phyloP scores from a whole-genome alignment of 208 protist genomes.

The Crithidia fasciculata region DNA sequence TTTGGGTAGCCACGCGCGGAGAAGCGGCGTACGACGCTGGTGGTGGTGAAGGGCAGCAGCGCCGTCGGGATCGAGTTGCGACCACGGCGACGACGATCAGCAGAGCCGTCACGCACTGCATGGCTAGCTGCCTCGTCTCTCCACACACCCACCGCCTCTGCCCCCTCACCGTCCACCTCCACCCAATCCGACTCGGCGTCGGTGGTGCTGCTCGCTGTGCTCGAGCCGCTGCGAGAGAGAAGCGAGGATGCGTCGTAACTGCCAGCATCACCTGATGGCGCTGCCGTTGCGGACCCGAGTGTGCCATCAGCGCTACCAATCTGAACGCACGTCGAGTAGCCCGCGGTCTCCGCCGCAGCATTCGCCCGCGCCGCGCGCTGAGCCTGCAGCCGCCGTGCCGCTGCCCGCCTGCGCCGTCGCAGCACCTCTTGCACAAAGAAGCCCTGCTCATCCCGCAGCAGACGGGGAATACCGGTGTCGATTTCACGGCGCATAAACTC shows the following conservation, averaged over 20 bases:
- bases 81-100: not conserved
- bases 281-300: not conserved
- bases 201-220: not conserved
- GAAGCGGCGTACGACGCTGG: constrained; percentile 46
- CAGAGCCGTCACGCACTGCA: not conserved
- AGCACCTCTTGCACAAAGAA: constrained; percentile 16
- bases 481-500: constrained; percentile 51
- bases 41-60: constrained; percentile 25
- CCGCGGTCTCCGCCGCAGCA: not conserved
- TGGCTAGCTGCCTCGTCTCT: not conserved
- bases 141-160: not conserved
- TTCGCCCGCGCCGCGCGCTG: constrained; percentile 1
- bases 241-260: not conserved
- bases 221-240: not conserved
- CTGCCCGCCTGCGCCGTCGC: constrained; percentile 24
- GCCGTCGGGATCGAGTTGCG: not conserved
- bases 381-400: constrained; percentile 4
- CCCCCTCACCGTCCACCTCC: not conserved
- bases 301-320: not conserved
- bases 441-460: constrained; percentile 35
- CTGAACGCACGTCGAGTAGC: not conserved
- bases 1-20: constrained; percentile 46
- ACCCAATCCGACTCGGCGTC: not conserved
- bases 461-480: constrained; percentile 32
- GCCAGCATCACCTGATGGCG: not conserved